Percentiles rank a stretch among this genome's conserved stretches.
phyloP scores from a whole-genome alignment of 2,329 filamentous ascomycete species.

The Sporothrix protearum region DNA sequence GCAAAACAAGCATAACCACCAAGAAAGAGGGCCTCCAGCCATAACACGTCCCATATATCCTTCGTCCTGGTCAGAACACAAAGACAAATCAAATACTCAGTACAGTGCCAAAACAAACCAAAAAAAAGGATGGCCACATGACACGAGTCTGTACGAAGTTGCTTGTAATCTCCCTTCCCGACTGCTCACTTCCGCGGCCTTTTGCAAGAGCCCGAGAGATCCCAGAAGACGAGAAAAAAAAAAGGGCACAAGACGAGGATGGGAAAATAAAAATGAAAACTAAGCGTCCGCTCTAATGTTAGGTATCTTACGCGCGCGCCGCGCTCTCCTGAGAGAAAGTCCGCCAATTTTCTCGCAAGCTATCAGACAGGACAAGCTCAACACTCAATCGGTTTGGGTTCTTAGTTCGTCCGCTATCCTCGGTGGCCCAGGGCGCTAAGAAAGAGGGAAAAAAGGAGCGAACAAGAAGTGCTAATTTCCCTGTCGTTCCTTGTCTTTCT shows the following conservation, averaged over 20 bases:
- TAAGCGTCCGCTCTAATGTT: neutral
- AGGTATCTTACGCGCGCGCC: constrained; percentile 1
- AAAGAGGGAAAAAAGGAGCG: neutral
- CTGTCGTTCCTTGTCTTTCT: neutral
- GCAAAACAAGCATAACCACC: constrained; percentile 3
- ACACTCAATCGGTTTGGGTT: neutral
- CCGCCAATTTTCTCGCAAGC: constrained; percentile 11
- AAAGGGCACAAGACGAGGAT: too few species aligned
- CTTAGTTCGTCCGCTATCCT: neutral
- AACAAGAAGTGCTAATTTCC: constrained; percentile 10
- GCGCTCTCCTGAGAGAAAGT: neutral
- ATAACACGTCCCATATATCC: neutral
- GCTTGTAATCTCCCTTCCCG: neutral
- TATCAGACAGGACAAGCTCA: neutral
- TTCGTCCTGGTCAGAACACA: neutral
- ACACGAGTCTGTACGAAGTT: neutral
- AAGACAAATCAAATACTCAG: too few species aligned
- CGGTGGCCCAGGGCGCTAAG: constrained; percentile 4
- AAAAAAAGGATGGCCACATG: neutral
- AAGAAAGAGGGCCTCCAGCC: neutral
- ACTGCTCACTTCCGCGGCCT: constrained; percentile 5
- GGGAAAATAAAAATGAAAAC: neutral
- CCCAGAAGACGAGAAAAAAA: neutral
- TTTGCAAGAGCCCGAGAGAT: constrained; percentile 9
- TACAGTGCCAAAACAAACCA: neutral